phyloP scores from a whole-genome alignment of 73 alveolate species.

The Paramecium caudatum region DNA sequence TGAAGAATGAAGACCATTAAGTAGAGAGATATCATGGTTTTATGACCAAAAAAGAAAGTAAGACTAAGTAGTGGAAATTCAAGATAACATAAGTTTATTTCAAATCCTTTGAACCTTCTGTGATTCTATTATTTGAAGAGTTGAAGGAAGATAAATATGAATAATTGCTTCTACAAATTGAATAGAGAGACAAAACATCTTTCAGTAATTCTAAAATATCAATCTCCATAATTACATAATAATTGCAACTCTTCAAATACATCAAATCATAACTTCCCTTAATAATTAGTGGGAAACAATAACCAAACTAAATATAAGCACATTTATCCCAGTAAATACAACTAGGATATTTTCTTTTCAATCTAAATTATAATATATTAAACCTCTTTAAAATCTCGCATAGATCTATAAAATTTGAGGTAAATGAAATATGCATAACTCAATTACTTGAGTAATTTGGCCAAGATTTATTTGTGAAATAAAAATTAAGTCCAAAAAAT shows the following conservation, averaged over 20 bases:
- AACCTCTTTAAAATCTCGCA: constrained; percentile 35
- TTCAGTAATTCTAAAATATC: constrained; percentile 1
- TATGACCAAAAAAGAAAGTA: constrained; percentile 11
- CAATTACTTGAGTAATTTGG: neutral
- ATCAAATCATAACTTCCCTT: neutral
- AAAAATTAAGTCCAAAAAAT: neutral
- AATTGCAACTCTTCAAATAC: neutral
- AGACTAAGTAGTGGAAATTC: neutral
- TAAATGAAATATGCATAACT: neutral
- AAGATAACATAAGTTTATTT: constrained; percentile 1
- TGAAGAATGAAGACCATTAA: neutral
- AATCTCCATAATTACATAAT: neutral
- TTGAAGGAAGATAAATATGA: constrained; percentile 53
- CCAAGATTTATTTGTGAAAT: neutral
- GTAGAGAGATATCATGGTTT: neutral
- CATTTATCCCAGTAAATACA: neutral
- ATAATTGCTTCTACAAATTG: neutral
- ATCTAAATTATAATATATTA: neutral
- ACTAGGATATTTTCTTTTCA: constrained; percentile 13
- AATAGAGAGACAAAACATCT: constrained; percentile 18
- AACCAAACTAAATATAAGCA: neutral
- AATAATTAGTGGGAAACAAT: neutral
- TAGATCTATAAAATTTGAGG: neutral
- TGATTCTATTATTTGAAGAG: constrained; percentile 2
- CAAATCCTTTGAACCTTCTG: neutral